These are phyloP conservation scores for Irineochytrium annulatum DNA, from an alignment of 192 early-diverging fungal genomes.

Conservation along the genomic window DNA sequence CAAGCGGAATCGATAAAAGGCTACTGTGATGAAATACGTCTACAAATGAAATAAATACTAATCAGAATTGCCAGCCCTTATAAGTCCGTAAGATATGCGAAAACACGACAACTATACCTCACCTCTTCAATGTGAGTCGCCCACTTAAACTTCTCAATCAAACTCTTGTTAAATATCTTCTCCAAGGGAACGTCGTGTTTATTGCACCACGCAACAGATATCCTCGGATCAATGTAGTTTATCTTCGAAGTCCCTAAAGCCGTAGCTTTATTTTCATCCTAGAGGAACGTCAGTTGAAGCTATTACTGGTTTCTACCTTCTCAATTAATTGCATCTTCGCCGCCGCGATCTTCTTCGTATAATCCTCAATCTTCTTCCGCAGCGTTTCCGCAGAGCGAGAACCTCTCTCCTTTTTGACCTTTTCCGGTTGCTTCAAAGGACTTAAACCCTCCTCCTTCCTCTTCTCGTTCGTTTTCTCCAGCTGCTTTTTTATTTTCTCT, in stretches of 20 bases:
- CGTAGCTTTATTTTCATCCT: slow-evolving; percentile 96
- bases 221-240: slow-evolving; percentile 98
- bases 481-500: slow-evolving; percentile 54
- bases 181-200: slow-evolving; percentile 84
- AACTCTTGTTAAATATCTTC: slow-evolving; percentile 86
- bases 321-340: slow-evolving; percentile 74
- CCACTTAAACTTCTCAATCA: slow-evolving; percentile 97
- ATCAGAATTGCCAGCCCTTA: no score
- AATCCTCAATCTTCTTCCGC: slow-evolving; percentile 63
- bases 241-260: slow-evolving; percentile 95
- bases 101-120: neutral
- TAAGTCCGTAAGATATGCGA: no score
- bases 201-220: slow-evolving; percentile 89
- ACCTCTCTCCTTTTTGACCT: slow-evolving; percentile 37
- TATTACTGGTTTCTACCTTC: slow-evolving; percentile 50
- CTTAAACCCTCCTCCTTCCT: slow-evolving; percentile 54
- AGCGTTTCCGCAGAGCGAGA: slow-evolving; percentile 61
- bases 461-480: slow-evolving; percentile 85
- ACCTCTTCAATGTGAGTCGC: slow-evolving; percentile 41
- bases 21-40: no score
- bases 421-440: slow-evolving; percentile 48
- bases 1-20: no score
- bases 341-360: slow-evolving; percentile 68
- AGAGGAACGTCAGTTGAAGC: neutral
- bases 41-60: no score